A percentile compares a stretch with the other conserved stretches of the same genome.
These are phyloP conservation scores for Nannochloropsis oceanica DNA, from an alignment of 108 stramenopile species.

Conservation along the genomic window DNA sequence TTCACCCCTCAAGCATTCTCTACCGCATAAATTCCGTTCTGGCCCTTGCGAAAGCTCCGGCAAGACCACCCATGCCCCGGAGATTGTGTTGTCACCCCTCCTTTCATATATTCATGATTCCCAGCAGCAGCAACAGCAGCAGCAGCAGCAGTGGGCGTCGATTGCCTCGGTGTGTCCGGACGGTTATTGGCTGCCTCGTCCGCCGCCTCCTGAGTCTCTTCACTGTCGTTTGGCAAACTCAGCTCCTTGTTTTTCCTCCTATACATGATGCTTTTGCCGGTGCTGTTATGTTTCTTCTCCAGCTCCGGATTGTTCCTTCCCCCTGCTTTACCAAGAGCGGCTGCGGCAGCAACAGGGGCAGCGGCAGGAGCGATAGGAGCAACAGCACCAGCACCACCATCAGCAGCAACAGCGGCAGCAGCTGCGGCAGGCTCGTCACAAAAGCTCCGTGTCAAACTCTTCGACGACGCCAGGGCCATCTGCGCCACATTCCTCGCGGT, in stretches of 20 bases:
- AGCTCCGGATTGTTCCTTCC: no score
- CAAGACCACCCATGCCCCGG: neutral
- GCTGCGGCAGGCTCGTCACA: no score
- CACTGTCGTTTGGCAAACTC: neutral
- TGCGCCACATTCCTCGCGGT: neutral
- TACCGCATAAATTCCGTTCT: neutral
- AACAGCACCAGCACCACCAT: no score
- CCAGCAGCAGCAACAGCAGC: neutral
- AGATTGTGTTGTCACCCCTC: neutral
- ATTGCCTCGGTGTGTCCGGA: neutral
- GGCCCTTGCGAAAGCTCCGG: neutral
- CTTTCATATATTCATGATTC: neutral
- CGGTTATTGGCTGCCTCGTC: neutral
- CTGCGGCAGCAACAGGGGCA: no score
- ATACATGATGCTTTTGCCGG: no score
- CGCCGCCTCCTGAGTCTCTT: neutral
- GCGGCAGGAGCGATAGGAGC: no score
- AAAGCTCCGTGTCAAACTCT: neutral
- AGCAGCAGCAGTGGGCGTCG: neutral
- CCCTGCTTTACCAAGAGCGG: no score
- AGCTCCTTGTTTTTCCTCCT: no score
- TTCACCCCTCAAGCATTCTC: neutral
- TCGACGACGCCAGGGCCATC: neutral
- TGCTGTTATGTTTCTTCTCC: no score
- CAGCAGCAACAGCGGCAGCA: no score